Base-by-base conservation (phyloP, 1,139 yeast species). In the Diutina rugosa region DNA sequence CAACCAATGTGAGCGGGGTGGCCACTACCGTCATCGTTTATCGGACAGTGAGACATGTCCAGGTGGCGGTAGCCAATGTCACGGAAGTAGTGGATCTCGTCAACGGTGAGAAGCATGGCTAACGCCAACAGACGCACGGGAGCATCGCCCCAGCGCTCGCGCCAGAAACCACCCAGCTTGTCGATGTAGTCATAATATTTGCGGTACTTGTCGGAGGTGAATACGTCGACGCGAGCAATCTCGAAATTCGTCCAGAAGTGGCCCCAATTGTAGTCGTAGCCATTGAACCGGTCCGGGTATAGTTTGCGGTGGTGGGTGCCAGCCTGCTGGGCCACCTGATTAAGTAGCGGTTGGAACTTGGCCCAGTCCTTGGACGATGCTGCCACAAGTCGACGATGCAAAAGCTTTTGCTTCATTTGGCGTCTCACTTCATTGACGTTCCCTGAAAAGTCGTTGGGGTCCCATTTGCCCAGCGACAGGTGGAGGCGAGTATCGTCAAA, bases 201-300 rank as follows among this genome's bases (percentile, higher is more conserved):
- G 58, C 81, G 75, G 67, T 90, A 90, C 30, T 75, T 68, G 12
- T 80, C 77, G 28, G 87, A 81, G 46, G 78, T 76, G 74, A 90
- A 90, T 18, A 90, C 68, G 62, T 84, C 90, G 2, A 89, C 79
- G 56, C 88, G 71, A 2, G 97, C 96, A 63, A 90, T 90, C 67
- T 90, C 97, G 66, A 90, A 90, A 71, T 90, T 90, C 47, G 95
- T 84, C 97, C 97, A 90, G 70, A 90, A 90, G 70, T 90, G 97
- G 63, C 95, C 87, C 64, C 86, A 65, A 65, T 86, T 89, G 69
- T 84, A 90, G 59, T 83, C 85, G 63, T 86, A 86, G 29, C 81
- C 77, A 57, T 84, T 81, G 65, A 84, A 74, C 58, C 79, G 70
- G 63, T 85, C 89, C 57, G 73, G 78, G 60, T 72, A 71, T 6